Conservation (phyloP, 2,329 filamentous ascomycete species). For the Aspergillaceae sp. region DNA sequence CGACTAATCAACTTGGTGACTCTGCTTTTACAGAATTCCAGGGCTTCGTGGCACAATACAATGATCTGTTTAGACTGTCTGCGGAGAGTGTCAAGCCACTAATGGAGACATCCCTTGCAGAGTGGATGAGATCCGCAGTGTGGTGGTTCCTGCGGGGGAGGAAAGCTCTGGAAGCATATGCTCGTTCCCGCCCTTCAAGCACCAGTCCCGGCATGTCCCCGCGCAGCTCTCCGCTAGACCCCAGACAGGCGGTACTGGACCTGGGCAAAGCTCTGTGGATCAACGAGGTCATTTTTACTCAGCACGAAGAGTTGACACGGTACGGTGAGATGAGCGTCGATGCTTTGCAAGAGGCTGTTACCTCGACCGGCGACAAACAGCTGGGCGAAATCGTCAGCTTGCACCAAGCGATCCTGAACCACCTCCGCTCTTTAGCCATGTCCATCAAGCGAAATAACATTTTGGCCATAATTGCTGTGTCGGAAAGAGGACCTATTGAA, state of each 20-base stretch:
- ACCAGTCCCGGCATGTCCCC: conserved; percentile 43
- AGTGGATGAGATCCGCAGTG: conserved; percentile 63
- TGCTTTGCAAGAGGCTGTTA: conserved; percentile 32
- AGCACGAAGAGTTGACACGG: conserved; percentile 30
- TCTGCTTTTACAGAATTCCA: conserved; percentile 64
- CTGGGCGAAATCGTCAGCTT: conserved; percentile 41
- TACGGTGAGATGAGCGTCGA: conserved; percentile 34
- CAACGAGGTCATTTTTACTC: conserved; percentile 34
- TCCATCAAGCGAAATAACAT: conserved; percentile 81
- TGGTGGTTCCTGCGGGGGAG: conserved; percentile 91
- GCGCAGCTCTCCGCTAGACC: conserved; percentile 35
- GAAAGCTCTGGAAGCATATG: conserved; percentile 61
- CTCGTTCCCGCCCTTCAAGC: conserved; percentile 54
- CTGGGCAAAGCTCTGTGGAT: conserved; percentile 83
- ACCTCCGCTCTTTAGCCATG: conserved; percentile 63
- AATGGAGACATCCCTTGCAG: conserved; percentile 52
- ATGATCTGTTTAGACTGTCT: conserved; percentile 66
- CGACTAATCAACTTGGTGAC: conserved; percentile 45
- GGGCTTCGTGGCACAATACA: conserved; percentile 61
- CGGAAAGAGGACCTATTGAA: conserved; percentile 61
- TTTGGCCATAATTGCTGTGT: conserved; percentile 54
- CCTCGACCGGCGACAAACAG: conserved; percentile 37
- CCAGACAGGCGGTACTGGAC: conserved; percentile 73
- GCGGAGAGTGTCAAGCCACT: conserved; percentile 64
- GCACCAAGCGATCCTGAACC: conserved; percentile 51